Conservation (phyloP, 2,329 filamentous ascomycete species). For the Sporothrix variecibatus region DNA sequence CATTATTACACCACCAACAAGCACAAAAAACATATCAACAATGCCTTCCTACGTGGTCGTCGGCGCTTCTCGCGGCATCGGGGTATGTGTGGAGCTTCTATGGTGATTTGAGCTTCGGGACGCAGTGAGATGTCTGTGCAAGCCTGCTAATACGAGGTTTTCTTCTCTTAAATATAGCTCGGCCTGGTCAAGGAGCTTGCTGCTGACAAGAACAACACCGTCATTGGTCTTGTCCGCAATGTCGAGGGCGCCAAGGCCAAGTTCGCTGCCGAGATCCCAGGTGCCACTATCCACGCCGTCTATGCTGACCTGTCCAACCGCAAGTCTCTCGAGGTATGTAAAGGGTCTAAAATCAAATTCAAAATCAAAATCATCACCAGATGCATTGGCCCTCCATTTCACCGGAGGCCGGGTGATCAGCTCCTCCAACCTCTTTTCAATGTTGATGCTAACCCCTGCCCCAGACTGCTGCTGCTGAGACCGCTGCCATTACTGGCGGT, state of each 20-base stretch:
- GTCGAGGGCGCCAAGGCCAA: slow-evolving; percentile 48
- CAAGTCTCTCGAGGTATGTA: slow-evolving; percentile 41
- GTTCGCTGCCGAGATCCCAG: slow-evolving; percentile 43
- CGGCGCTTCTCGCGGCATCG: slow-evolving; percentile 33
- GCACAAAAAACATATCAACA: not conserved
- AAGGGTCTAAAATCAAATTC: too few relatives aligned
- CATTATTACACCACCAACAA: not conserved
- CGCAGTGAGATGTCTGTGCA: too few relatives aligned
- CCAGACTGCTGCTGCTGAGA: slow-evolving; percentile 34
- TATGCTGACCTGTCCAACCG: slow-evolving; percentile 48
- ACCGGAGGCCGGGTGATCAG: not conserved
- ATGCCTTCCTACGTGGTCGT: slow-evolving; percentile 35
- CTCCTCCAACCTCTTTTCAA: not conserved
- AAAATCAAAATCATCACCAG: not conserved
- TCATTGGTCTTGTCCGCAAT: slow-evolving; percentile 53
- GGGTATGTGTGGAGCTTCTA: slow-evolving; percentile 28
- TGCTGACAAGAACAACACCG: slow-evolving; percentile 44
- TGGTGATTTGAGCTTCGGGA: not conserved
- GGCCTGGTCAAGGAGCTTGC: slow-evolving; percentile 53
- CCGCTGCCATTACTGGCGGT: slow-evolving; percentile 41
- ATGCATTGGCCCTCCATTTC: not conserved
- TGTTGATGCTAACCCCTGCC: not conserved
- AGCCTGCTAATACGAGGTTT: not conserved
- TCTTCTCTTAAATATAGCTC: slow-evolving; percentile 40
- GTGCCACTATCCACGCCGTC: slow-evolving; percentile 50